These are phyloP conservation scores for Rhizophlyctis rosea DNA, from an alignment of 192 early-diverging fungal species.

Conservation along the genomic window DNA sequence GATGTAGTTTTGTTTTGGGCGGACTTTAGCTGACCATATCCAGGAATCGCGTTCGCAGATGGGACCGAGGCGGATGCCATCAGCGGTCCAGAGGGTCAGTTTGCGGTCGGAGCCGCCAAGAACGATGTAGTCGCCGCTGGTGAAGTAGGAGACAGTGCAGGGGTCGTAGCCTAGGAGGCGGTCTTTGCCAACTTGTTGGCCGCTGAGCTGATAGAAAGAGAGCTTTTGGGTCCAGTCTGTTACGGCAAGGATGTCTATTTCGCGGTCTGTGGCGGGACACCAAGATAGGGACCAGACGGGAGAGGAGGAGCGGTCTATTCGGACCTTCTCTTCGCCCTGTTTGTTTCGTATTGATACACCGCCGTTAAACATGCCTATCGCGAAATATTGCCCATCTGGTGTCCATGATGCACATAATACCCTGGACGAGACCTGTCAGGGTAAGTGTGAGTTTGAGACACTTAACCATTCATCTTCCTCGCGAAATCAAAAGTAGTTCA, in stretches of 20 bases:
- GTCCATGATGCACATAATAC: conserved; percentile 51
- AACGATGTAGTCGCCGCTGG: conserved; percentile 48
- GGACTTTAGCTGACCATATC: conserved; percentile 54
- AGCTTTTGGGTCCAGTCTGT: conserved; percentile 57
- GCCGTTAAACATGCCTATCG: conserved; percentile 57
- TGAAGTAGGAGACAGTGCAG: conserved; percentile 41
- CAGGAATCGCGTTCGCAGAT: conserved; percentile 47
- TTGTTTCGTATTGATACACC: conserved; percentile 49
- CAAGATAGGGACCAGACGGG: conserved; percentile 57
- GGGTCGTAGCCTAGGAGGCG: conserved; percentile 52
- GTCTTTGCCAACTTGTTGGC: conserved; percentile 59
- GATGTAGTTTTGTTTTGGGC: conserved; percentile 44
- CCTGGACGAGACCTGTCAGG: conserved; percentile 44
- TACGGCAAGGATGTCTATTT: conserved; percentile 49
- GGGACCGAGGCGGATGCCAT: conserved; percentile 47
- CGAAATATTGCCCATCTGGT: conserved; percentile 54
- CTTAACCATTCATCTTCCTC: conserved; percentile 9
- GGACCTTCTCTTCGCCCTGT: conserved; percentile 52
- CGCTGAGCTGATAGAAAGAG: conserved; percentile 51
- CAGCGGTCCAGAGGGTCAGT: conserved; percentile 52
- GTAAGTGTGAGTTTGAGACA: conserved; percentile 7
- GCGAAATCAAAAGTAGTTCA: too few relatives aligned
- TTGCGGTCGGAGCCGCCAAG: conserved; percentile 56
- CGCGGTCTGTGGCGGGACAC: conserved; percentile 41
- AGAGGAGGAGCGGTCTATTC: conserved; percentile 48